Conservation (phyloP, 345 rosid species). For the Dimocarpus longan region DNA sequence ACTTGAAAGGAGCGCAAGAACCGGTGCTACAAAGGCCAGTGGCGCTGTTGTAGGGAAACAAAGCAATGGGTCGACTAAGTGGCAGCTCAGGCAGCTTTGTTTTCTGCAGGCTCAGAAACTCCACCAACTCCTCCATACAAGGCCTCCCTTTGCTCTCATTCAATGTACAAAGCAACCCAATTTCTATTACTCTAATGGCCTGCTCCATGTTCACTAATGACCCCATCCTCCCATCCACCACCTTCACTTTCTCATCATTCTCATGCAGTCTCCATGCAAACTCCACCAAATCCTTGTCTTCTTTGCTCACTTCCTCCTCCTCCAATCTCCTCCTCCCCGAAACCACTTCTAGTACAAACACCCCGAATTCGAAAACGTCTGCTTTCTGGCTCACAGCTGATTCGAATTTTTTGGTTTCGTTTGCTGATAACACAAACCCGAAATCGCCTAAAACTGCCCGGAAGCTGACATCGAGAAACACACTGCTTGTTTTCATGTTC, state of each 20-base stretch:
- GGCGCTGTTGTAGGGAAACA: conserved; percentile 50
- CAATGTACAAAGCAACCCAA: conserved; percentile 46
- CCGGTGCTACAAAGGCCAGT: conserved; percentile 40
- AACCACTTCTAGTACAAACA: conserved; percentile 49
- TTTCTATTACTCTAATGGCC: conserved; percentile 40
- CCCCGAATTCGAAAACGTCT: conserved; percentile 53
- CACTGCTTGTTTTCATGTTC: conserved; percentile 52
- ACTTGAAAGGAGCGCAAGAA: conserved; percentile 46
- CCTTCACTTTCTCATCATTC: conserved; percentile 37
- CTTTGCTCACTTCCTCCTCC: conserved; percentile 20
- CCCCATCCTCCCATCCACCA: conserved; percentile 54
- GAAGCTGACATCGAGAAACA: conserved; percentile 53
- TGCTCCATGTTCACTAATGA: conserved; percentile 44
- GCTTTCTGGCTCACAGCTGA: conserved; percentile 40
- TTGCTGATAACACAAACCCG: conserved; percentile 42
- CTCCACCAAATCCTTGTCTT: conserved; percentile 47
- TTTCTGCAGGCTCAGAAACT: conserved; percentile 28
- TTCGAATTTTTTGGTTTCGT: conserved; percentile 40
- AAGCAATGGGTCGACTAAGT: conserved; percentile 36
- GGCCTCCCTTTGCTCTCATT: conserved; percentile 55
- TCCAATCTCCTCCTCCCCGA: conserved; percentile 46
- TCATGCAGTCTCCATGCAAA: conserved; percentile 53
- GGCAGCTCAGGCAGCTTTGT: conserved; percentile 40
- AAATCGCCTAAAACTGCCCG: conserved; percentile 52
- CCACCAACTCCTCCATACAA: conserved; percentile 39